Evolutionary conservation across 2,329 filamentous ascomycete species (phyloP), one percentile per base, ranked within the genome.

Genomic region (Periconia sp.): DNA sequence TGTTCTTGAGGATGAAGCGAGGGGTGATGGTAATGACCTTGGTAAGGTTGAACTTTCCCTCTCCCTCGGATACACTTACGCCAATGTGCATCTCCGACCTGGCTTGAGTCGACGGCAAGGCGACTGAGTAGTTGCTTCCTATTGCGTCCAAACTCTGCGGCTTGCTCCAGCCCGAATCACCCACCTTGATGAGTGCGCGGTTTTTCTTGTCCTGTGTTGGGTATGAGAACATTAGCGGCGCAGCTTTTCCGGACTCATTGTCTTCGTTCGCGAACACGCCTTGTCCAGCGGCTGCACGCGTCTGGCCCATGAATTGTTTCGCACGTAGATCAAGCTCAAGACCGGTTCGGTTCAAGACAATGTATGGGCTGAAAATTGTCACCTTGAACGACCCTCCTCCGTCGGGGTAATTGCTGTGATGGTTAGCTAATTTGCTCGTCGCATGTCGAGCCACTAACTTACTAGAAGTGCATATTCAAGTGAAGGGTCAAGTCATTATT

Each of bases 91-190:
- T 92, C 72, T 99, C 94, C 2, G 87, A 87, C 57, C 83, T 80
- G 42, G 84, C 87, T 41, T 82, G 83, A 1, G 83, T 76, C 0
- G 92, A 91, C 47, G 89, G 88, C 33, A 99, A 81, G 33, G 94
- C 84, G 35, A 96, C 90, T 63, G 97, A 92, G 15, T 91, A 88
- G 0, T 89, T 92, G 66, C 93, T 97, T 31, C 94, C 94, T 59
- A 99, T 94, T 18, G 94, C 94, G 69, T 99, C 95, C 65, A 99
- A 96, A 81, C 91, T 97, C 71, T 97, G 93, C 0, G 93, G 91
- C 70, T 94, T 96, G 76, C 94, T 97, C 95, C 94, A 99, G 55
- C 87, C 85, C 1, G 94, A 97, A 50, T 95, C 89, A 6, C 89
- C 91, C 41, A 97, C 85, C 75, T 91, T 95, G 55, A 99, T 79